These are phyloP conservation scores for Mycena haematopus DNA, from an alignment of 768 basidiomycete species.

Conservation along the genomic window DNA sequence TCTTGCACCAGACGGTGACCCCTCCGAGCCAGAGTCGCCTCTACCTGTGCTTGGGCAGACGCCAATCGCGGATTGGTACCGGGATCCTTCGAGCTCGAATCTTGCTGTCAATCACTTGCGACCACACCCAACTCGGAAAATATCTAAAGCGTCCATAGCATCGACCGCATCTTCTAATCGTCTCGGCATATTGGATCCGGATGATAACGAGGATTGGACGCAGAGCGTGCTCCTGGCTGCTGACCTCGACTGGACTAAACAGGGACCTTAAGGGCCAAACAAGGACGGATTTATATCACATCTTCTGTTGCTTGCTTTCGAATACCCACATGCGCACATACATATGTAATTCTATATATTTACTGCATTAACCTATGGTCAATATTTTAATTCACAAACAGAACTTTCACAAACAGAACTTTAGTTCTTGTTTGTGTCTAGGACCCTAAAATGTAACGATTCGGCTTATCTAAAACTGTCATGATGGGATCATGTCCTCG, in stretches of 20 bases:
- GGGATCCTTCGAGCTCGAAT: conserved; percentile 31
- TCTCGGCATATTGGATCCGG: conserved; percentile 53
- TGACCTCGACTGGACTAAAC: conserved; percentile 46
- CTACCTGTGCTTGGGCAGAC: conserved; percentile 35
- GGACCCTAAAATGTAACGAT: too few species aligned
- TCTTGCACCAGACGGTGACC: conserved; percentile 17
- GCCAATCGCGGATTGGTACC: conserved; percentile 46
- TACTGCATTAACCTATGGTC: neutral
- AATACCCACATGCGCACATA: conserved; percentile 2
- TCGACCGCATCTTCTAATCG: conserved; percentile 53
- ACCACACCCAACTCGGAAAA: conserved; percentile 30
- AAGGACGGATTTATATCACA: conserved; percentile 25
- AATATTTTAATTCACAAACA: neutral
- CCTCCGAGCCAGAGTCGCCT: conserved; percentile 25
- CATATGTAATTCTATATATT: conserved; percentile 21
- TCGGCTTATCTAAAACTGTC: too few species aligned
- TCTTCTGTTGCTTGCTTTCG: conserved; percentile 12
- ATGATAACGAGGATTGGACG: conserved; percentile 69
- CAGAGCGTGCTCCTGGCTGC: conserved; percentile 76
- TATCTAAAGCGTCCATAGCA: conserved; percentile 34
- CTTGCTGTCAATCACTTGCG: conserved; percentile 34
- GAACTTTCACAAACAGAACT: too few species aligned
- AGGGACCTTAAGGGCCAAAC: conserved; percentile 16
- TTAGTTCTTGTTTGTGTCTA: too few species aligned
- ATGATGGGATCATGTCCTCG: too few species aligned